These are phyloP conservation scores for Metarhizium anisopliae DNA, from an alignment of 2,329 filamentous ascomycete genomes.

Conservation along the genomic window DNA sequence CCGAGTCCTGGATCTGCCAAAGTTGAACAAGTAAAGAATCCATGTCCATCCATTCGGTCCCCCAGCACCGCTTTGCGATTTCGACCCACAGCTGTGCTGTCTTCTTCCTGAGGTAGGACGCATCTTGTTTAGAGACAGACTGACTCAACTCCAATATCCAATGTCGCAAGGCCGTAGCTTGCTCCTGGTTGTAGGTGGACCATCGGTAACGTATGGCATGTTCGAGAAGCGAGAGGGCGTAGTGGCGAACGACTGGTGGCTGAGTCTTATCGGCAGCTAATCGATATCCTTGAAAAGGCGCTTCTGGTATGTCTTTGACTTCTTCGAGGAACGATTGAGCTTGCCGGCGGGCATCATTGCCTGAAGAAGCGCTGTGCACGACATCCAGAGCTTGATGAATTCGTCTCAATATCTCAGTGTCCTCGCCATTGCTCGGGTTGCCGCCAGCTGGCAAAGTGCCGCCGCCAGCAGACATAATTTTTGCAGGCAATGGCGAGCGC, in stretches of 20 bases:
- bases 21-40: conserved; percentile 72
- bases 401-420: conserved; percentile 44
- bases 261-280: conserved; percentile 70
- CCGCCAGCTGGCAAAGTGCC: conserved; percentile 19
- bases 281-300: conserved; percentile 75
- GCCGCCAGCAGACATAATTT: conserved; percentile 30
- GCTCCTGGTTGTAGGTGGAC: conserved; percentile 59
- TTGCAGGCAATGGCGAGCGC: neutral
- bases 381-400: conserved; percentile 82
- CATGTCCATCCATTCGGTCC: conserved; percentile 90
- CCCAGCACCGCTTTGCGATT: conserved; percentile 88
- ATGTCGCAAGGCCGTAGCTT: conserved; percentile 58
- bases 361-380: conserved; percentile 73
- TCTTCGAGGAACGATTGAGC: conserved; percentile 81
- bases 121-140: conserved; percentile 61
- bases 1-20: conserved; percentile 62
- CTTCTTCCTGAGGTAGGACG: conserved; percentile 83
- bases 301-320: conserved; percentile 69
- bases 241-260: conserved; percentile 79
- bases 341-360: conserved; percentile 72
- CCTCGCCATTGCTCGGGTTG: conserved; percentile 27
- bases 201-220: conserved; percentile 82
- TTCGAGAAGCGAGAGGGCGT: conserved; percentile 85
- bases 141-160: conserved; percentile 76
- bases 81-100: conserved; percentile 92